Evolutionary conservation across 23 red algal species (phyloP), one percentile per base, ranked within the genome.

Genomic region (Porphyridium purpureum): DNA sequence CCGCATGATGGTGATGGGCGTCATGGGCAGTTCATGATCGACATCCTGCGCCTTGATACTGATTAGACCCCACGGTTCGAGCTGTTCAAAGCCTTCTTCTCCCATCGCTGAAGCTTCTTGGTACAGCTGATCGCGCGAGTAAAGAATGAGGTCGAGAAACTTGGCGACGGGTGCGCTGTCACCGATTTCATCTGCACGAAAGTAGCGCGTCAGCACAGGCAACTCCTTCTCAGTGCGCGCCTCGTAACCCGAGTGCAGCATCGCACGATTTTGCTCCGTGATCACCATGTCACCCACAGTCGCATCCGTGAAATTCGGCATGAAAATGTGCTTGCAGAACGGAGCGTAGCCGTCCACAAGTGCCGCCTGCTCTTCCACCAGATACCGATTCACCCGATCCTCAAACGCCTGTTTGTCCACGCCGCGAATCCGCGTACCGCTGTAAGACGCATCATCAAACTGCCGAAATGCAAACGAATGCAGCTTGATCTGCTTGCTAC

Each of bases 1-100:
- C 21, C 88, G 51, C 88, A 94, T 94, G 46, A 94, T 67, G 5
- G 88, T 94, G 0, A 94, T 94, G 6, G 88, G 88, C 35, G 81
- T 65, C 88, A 94, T 94, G 25, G 88, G 88, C 36, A 82, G 66
- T 42, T 94, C 88, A 21, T 59, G 57, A 5, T 64, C 56, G 9
- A 77, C 88, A 1, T 75, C 71, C 49, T 94, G 88, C 6, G 70
- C 88, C 44, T 94, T 94, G 17, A 94, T 54, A 34, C 67, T 74
- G 30, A 94, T 80, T 28, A 94, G 47, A 21, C 80, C 62, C 88
- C 88, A 94, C 5, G 78, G 78, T 0, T 71, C 77, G 25, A 49
- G 54, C 38, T 44, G 38, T 11, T 11, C 11, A 44, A 44, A 17
- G 17, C 27, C 31, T 5, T 56, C 24, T 1, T 47, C 66, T 0